A percentile compares a stretch with the other conserved stretches of the same genome.
phyloP scores from a whole-genome alignment of 768 basidiomycete species.

The Coprinellus micaceus region DNA sequence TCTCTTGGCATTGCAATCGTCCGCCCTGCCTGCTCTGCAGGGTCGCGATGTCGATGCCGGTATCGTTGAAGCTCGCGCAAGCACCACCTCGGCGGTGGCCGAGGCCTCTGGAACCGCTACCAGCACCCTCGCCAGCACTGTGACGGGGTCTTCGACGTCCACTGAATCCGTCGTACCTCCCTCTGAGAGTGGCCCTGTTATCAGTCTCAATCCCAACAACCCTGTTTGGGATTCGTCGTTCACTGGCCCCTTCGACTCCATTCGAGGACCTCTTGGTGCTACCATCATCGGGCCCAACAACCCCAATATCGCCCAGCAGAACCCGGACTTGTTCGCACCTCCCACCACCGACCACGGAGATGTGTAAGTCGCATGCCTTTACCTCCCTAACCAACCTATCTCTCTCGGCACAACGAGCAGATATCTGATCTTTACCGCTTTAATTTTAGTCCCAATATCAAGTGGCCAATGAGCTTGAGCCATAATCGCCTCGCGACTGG shows the following conservation, averaged over 20 bases:
- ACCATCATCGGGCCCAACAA: constrained; percentile 41
- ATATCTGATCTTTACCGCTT: not conserved
- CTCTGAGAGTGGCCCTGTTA: constrained; percentile 41
- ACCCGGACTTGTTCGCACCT: constrained; percentile 41
- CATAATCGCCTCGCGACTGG: constrained; percentile 55
- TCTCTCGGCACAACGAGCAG: not conserved
- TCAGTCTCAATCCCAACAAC: constrained; percentile 40
- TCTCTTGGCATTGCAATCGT: constrained; percentile 26
- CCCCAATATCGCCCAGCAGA: constrained; percentile 37
- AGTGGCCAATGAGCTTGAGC: constrained; percentile 56
- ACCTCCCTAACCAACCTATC: too few relatives aligned
- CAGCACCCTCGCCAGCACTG: constrained; percentile 13
- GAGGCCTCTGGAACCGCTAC: constrained; percentile 6
- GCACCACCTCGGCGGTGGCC: constrained; percentile 13
- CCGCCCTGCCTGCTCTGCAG: constrained; percentile 23
- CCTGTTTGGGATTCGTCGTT: constrained; percentile 32
- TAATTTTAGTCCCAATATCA: constrained; percentile 40
- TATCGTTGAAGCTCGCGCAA: not conserved
- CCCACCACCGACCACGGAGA: constrained; percentile 43
- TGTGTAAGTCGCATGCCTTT: constrained; percentile 28
- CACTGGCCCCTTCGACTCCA: constrained; percentile 27
- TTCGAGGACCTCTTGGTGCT: constrained; percentile 39
- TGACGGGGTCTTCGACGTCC: constrained; percentile 12
- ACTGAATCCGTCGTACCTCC: constrained; percentile 23
- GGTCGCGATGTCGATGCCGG: not conserved